These are phyloP conservation scores for Salvia hispanica DNA, from an alignment of 257 asterid species.

Conservation along the genomic window DNA sequence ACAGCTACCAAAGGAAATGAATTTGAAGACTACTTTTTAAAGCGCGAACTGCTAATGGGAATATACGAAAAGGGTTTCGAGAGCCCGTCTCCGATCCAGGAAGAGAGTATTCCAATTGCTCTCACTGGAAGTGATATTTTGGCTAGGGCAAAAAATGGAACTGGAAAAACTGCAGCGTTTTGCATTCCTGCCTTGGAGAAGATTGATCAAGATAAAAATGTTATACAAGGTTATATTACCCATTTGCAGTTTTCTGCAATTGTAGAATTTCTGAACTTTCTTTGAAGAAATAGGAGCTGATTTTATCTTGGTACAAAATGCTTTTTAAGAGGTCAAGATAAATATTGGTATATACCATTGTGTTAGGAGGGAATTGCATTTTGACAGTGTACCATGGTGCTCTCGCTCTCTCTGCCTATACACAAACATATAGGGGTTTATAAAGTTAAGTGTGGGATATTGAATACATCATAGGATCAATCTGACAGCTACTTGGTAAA, in stretches of 20 bases:
- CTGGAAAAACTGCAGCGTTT: constrained; percentile 95
- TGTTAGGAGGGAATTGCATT: constrained; percentile 24
- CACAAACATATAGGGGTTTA: neutral
- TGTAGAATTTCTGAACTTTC: constrained; percentile 12
- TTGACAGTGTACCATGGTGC: constrained; percentile 7
- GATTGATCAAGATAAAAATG: constrained; percentile 82
- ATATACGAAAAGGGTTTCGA: constrained; percentile 96
- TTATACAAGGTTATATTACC: constrained; percentile 67
- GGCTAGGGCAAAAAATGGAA: constrained; percentile 95
- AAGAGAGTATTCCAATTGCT: constrained; percentile 95
- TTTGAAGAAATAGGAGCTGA: constrained; percentile 8
- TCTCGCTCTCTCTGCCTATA: neutral
- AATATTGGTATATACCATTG: constrained; percentile 1
- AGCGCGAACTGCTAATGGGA: constrained; percentile 92
- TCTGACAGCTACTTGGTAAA: neutral
- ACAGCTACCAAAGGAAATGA: constrained; percentile 94
- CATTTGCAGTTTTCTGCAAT: constrained; percentile 21
- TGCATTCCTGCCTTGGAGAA: constrained; percentile 89
- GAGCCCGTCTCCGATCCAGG: constrained; percentile 92
- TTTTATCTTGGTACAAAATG: constrained; percentile 13
- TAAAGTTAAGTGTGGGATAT: too few species aligned
- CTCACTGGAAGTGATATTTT: constrained; percentile 87
- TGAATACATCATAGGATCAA: neutral
- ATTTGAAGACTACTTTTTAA: constrained; percentile 86
- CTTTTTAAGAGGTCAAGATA: constrained; percentile 22